phyloP scores from a whole-genome alignment of 2,329 filamentous ascomycete species.

The Calonectria pseudoreteaudii region DNA sequence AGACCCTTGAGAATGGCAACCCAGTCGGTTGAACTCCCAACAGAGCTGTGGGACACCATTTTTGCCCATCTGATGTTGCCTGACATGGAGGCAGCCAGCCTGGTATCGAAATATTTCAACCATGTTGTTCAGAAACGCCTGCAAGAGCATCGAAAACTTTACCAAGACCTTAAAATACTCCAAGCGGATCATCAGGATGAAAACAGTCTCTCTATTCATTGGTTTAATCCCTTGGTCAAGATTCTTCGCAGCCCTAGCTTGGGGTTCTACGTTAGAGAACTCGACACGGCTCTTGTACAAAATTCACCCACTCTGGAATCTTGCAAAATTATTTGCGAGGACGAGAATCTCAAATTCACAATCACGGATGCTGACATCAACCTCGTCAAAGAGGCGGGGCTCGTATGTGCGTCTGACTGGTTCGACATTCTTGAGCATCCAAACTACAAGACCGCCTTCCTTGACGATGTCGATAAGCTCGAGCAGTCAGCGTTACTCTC shows the following conservation, averaged over 20 bases:
- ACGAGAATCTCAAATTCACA: too few species aligned
- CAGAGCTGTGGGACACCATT: background rate
- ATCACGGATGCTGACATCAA: background rate
- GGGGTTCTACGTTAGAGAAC: background rate
- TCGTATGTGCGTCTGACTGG: background rate
- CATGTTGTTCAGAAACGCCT: background rate
- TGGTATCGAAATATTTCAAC: background rate
- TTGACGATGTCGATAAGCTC: background rate
- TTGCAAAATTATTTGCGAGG: background rate
- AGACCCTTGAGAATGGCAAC: background rate
- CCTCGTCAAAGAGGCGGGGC: background rate
- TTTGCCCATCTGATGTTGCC: background rate
- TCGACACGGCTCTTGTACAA: background rate
- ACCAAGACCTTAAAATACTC: background rate
- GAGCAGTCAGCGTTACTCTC: background rate
- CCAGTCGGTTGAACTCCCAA: background rate
- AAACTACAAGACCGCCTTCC: background rate
- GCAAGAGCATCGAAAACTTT: background rate
- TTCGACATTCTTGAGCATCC: background rate
- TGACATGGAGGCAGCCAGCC: background rate
- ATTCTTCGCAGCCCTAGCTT: background rate
- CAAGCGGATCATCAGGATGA: background rate
- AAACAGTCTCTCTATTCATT: background rate
- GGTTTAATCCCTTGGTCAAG: background rate
- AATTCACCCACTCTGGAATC: background rate